A percentile compares a stretch with the other conserved stretches of the same genome.
phyloP scores from a whole-genome alignment of 2,329 filamentous ascomycete genomes.

The Metarhizium guizhouense region DNA sequence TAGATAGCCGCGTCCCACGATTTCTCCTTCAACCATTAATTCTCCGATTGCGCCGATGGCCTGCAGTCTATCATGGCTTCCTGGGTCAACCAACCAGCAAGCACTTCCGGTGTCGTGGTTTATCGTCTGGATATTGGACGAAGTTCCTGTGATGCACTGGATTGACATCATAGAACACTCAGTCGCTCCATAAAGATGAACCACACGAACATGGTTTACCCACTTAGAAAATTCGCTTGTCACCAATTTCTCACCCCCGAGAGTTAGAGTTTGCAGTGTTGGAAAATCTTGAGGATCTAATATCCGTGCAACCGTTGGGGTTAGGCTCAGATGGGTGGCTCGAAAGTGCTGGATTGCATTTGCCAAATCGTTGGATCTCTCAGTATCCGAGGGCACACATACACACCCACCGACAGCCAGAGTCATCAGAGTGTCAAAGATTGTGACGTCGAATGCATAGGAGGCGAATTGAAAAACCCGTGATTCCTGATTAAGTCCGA shows the following conservation, averaged over 20 bases:
- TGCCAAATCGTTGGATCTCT: conserved; percentile 10
- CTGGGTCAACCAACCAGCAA: neutral
- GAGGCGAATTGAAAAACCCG: conserved; percentile 9
- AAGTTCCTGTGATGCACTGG: no score
- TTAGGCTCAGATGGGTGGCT: conserved; percentile 5
- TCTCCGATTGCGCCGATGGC: conserved; percentile 1
- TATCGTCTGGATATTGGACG: no score
- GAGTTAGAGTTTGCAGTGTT: neutral
- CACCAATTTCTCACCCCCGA: conserved; percentile 2
- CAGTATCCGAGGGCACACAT: conserved; percentile 11
- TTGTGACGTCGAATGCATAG: conserved; percentile 12
- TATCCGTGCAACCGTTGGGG: conserved; percentile 9
- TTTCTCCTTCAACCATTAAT: neutral
- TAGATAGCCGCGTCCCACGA: conserved; percentile 1
- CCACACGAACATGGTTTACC: neutral
- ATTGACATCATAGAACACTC: neutral
- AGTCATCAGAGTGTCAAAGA: conserved; percentile 11
- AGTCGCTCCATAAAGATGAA: neutral
- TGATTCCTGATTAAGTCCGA: neutral
- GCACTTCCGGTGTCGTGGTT: neutral
- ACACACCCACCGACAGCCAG: conserved; percentile 11
- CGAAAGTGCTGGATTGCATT: conserved; percentile 6
- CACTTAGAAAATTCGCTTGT: neutral
- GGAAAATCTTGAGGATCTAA: conserved; percentile 1
- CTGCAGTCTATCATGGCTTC: neutral